phyloP scores from a whole-genome alignment of 208 protist species.

The Crithidia expoeki region DNA sequence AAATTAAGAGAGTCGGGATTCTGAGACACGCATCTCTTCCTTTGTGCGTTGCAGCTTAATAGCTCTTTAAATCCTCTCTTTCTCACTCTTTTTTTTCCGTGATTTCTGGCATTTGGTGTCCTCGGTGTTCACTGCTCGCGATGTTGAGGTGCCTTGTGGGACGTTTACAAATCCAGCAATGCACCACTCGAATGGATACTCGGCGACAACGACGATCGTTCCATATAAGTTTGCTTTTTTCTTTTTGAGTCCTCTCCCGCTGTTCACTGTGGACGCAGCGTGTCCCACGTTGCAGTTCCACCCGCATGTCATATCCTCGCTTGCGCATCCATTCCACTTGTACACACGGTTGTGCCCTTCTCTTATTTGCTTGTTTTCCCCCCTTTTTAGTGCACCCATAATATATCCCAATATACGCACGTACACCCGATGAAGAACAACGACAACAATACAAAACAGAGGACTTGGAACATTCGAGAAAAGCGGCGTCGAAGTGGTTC shows the following conservation, averaged over 20 bases:
- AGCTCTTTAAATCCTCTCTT: neutral
- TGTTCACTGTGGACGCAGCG: no score
- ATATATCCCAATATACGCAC: neutral
- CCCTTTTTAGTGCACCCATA: neutral
- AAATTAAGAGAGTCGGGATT: neutral
- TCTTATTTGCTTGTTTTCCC: neutral
- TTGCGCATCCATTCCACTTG: no score
- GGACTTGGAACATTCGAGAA: slow-evolving; percentile 2
- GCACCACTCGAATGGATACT: no score
- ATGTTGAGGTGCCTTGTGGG: no score
- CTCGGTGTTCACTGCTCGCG: no score
- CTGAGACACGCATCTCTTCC: neutral
- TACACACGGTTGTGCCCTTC: no score
- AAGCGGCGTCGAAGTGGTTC: neutral
- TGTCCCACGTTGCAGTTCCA: no score
- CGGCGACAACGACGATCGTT: no score
- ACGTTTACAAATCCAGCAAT: no score
- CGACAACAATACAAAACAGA: no score
- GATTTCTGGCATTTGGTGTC: neutral
- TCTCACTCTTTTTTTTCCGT: neutral
- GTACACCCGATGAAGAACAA: neutral
- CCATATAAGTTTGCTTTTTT: neutral
- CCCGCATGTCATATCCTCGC: no score
- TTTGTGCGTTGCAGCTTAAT: neutral
- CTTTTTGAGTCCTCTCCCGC: neutral